Evolutionary conservation across 176 grass and related monocot species (phyloP).

Genomic region (Juncus inflexus): DNA sequence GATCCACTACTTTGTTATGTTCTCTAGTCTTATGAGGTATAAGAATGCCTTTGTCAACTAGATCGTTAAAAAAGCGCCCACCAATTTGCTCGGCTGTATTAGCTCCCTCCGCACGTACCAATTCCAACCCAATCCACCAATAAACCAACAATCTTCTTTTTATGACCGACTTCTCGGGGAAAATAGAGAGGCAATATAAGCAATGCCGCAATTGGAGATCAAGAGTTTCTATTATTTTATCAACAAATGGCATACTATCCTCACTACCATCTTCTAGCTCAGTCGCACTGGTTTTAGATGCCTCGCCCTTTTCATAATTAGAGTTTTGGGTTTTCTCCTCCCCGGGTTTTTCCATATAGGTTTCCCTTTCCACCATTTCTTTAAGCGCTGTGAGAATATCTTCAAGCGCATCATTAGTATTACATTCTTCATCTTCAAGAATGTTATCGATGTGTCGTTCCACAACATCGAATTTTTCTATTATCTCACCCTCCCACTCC

Average conservation of each 20-base stretch:
- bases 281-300: background rate
- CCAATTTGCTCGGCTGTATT: conserved; percentile 5
- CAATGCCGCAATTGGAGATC: conserved; percentile 46
- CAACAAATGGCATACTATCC: background rate
- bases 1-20: conserved; percentile 13
- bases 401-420: too few relatives aligned
- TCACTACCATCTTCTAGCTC: too few relatives aligned
- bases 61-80: conserved; percentile 29
- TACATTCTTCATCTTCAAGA: too few relatives aligned
- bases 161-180: conserved; percentile 53
- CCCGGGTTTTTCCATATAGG: background rate
- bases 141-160: conserved; percentile 55
- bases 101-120: conserved; percentile 8
- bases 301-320: background rate
- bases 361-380: background rate
- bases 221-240: conserved; percentile 43
- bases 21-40: conserved; percentile 1
- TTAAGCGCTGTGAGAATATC: too few relatives aligned
- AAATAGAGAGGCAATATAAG: conserved; percentile 51
- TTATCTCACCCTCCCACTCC: too few relatives aligned
- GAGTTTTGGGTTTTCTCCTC: too few relatives aligned
- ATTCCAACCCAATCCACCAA: conserved; percentile 68
- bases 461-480: too few relatives aligned
- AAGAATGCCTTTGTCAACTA: conserved; percentile 37
- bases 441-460: too few relatives aligned